Percentiles rank a stretch among this genome's conserved stretches.
Evolutionary conservation across 306 rosid species (phyloP).

Genomic region (Quercus gilva): DNA sequence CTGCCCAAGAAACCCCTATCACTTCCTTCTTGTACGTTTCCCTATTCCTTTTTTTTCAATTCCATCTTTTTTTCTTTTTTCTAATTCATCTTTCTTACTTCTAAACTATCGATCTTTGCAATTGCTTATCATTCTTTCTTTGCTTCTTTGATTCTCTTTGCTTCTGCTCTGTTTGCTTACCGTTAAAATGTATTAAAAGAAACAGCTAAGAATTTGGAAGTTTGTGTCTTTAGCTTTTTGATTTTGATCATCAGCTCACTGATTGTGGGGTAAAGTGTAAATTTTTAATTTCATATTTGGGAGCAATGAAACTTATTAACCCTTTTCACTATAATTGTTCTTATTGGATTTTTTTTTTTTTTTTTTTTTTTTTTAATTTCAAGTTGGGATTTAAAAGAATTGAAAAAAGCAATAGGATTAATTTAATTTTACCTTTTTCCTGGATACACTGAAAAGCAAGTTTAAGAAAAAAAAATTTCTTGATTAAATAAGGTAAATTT

Average conservation of each 20-base stretch:
- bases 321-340: not conserved
- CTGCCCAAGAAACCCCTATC: slow-evolving; percentile 77
- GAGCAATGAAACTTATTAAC: not conserved
- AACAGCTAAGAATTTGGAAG: not conserved
- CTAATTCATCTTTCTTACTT: not conserved
- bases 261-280: not conserved
- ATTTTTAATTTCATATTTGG: not conserved
- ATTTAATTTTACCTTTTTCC: not conserved
- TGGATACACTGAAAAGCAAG: not conserved
- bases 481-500: not conserved
- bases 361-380: not conserved
- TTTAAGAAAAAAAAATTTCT: not conserved
- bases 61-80: not conserved
- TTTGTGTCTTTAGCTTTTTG: not conserved
- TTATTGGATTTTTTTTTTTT: not conserved
- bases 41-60: not conserved
- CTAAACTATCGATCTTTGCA: not conserved
- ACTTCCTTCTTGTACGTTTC: slow-evolving; percentile 67
- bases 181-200: not conserved
- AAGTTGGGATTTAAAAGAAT: not conserved
- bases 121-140: not conserved
- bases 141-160: not conserved
- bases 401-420: not conserved
- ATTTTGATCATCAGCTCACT: not conserved
- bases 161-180: slow-evolving; percentile 5